Conservation (phyloP, 345 rosid species). For the Zanthoxylum bungeanum region DNA sequence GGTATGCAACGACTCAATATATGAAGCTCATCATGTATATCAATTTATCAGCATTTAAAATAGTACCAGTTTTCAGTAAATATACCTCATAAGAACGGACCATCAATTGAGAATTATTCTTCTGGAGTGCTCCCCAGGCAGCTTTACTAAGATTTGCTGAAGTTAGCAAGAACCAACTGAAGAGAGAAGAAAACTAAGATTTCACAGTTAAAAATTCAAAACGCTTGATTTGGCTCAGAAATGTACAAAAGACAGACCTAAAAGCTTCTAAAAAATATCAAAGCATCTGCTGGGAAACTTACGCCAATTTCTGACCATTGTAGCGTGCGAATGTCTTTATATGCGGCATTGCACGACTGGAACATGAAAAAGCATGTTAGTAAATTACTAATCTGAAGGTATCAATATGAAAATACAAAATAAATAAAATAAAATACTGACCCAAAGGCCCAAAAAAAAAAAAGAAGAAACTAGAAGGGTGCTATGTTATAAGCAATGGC, state of each 20-base stretch:
- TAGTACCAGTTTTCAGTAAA: not conserved
- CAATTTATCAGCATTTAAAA: not conserved
- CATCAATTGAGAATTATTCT: slow-evolving; percentile 92
- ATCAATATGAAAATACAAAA: not conserved
- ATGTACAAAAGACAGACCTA: not conserved
- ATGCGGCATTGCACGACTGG: slow-evolving; percentile 94
- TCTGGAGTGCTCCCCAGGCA: slow-evolving; percentile 97
- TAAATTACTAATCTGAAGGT: not conserved
- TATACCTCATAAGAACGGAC: slow-evolving; percentile 91
- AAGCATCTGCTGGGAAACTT: slow-evolving; percentile 24
- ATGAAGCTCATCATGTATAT: not conserved
- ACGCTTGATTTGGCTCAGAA: not conserved
- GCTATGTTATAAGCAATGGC: not conserved
- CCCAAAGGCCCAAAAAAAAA: not conserved
- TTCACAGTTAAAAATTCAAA: slow-evolving; percentile 1
- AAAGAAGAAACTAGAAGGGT: not conserved
- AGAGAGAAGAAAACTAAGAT: slow-evolving; percentile 5
- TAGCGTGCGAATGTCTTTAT: slow-evolving; percentile 89
- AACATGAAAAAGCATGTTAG: slow-evolving; percentile 14
- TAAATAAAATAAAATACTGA: not conserved
- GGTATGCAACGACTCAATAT: slow-evolving; percentile 4
- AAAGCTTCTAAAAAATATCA: slow-evolving; percentile 13
- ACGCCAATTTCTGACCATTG: slow-evolving; percentile 82
- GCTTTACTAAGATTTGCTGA: slow-evolving; percentile 97
- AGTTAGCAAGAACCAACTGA: slow-evolving; percentile 87